Evolutionary conservation across 129 eudicot genomes (phyloP).

Genomic region (Apium graveolens): DNA sequence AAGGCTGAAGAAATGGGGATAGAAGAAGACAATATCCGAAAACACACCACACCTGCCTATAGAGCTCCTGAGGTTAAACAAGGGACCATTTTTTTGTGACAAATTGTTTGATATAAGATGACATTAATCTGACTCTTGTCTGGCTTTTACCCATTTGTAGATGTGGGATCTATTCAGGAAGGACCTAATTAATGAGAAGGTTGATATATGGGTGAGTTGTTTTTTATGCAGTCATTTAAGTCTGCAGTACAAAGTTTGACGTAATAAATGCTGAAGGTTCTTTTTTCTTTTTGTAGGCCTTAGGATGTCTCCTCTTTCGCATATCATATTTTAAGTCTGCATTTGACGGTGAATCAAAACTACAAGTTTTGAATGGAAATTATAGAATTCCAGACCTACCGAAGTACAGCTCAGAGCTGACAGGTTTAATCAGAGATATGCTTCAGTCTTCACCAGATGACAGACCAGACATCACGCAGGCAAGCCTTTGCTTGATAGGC

Average conservation of each 20-base stretch:
- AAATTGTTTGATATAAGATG: background rate
- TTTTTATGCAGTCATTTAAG: background rate
- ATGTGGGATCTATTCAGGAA: conserved; percentile 92
- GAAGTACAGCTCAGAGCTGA: conserved; percentile 64
- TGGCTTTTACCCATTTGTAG: conserved; percentile 37
- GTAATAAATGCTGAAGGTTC: background rate
- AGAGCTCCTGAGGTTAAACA: conserved; percentile 88
- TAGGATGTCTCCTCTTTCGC: conserved; percentile 91
- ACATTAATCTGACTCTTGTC: conserved; percentile 16
- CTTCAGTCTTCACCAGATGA: conserved; percentile 78
- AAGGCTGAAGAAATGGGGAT: conserved; percentile 98
- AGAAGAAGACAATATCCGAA: conserved; percentile 95
- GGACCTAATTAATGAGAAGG: conserved; percentile 91
- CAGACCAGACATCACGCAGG: conserved; percentile 99
- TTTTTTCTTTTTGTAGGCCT: conserved; percentile 45
- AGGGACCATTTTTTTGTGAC: background rate
- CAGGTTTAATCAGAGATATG: conserved; percentile 75
- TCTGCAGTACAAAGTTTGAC: background rate
- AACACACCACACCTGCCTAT: conserved; percentile 97
- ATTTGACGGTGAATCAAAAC: conserved; percentile 98
- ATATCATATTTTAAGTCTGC: conserved; percentile 90
- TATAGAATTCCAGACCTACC: conserved; percentile 94
- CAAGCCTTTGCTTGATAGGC: conserved; percentile 98
- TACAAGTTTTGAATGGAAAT: conserved; percentile 89
- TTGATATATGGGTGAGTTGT: conserved; percentile 84